Evolutionary conservation across 2,329 filamentous ascomycete species (phyloP).

Genomic region (Epichloe elymi): DNA sequence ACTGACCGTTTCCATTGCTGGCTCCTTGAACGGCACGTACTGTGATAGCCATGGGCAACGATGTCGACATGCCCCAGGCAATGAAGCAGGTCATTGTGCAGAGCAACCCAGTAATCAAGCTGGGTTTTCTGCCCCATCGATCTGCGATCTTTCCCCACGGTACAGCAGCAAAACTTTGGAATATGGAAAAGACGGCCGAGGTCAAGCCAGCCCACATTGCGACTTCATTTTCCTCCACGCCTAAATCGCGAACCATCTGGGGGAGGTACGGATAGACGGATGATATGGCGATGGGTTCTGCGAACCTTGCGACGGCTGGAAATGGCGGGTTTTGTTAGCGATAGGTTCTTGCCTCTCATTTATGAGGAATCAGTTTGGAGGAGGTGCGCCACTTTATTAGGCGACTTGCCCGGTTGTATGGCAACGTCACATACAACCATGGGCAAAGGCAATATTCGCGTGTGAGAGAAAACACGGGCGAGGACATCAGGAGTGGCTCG

Average conservation of each 20-base stretch:
- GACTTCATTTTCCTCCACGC: constrained; percentile 55
- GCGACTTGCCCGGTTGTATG: not conserved
- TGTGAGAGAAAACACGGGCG: too few species aligned
- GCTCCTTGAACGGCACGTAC: constrained; percentile 68
- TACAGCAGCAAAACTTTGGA: constrained; percentile 59
- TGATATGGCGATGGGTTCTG: constrained; percentile 60
- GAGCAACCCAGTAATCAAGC: constrained; percentile 59
- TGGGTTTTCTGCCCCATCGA: constrained; percentile 65
- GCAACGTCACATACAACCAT: not conserved
- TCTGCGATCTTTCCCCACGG: constrained; percentile 70
- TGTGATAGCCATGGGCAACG: constrained; percentile 64
- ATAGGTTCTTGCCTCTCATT: not conserved
- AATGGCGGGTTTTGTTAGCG: not conserved
- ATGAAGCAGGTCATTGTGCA: constrained; percentile 74
- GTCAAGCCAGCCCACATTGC: constrained; percentile 72
- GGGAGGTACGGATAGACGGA: constrained; percentile 56
- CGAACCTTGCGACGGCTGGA: constrained; percentile 62
- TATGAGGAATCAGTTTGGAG: too few species aligned
- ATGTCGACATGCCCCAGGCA: constrained; percentile 72
- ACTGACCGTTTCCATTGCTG: constrained; percentile 69
- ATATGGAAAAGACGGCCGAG: constrained; percentile 57
- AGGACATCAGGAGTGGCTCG: not conserved
- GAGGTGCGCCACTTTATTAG: not conserved
- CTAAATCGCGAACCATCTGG: constrained; percentile 74
- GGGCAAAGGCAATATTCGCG: not conserved